Evolutionary conservation across 257 asterid genomes (phyloP).

Genomic region (Salvia hispanica): DNA sequence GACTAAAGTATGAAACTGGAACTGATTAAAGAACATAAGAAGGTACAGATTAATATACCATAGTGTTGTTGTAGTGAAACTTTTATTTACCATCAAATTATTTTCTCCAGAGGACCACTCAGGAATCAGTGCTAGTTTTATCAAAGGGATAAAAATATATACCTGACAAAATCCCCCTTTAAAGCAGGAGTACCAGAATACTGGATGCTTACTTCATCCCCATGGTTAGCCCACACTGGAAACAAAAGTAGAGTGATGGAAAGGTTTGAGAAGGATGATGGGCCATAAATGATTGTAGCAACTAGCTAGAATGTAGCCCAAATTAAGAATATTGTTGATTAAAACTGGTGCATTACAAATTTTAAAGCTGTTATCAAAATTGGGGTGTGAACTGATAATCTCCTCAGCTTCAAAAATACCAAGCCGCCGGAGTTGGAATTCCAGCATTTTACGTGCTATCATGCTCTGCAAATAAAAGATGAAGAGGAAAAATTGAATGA

Average conservation of each 20-base stretch:
- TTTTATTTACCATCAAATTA: conserved; percentile 7
- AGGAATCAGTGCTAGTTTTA: background rate
- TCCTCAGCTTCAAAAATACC: conserved; percentile 91
- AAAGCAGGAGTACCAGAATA: conserved; percentile 98
- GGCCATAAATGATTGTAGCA: conserved; percentile 20
- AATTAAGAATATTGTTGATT: conserved; percentile 20
- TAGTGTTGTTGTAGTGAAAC: background rate
- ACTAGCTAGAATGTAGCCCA: conserved; percentile 11
- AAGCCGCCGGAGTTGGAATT: conserved; percentile 90
- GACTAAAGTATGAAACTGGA: conserved; percentile 13
- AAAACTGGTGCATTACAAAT: conserved; percentile 53
- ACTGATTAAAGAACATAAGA: conserved; percentile 5
- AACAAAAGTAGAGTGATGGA: conserved; percentile 34
- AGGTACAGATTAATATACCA: conserved; percentile 11
- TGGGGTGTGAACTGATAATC: conserved; percentile 74
- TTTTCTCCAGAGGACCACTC: conserved; percentile 24
- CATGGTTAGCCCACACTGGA: conserved; percentile 99
- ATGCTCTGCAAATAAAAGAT: conserved; percentile 62
- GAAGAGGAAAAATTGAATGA: conserved; percentile 17
- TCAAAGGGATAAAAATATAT: conserved; percentile 22
- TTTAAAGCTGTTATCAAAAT: conserved; percentile 83
- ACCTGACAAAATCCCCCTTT: conserved; percentile 99
- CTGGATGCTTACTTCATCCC: conserved; percentile 97
- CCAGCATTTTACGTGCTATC: conserved; percentile 96
- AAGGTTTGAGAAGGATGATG: conserved; percentile 27